A percentile compares a stretch with the other conserved stretches of the same genome.
These are phyloP conservation scores for Parsonsia alboflavescens DNA, from an alignment of 257 asterid species.

Conservation along the genomic window DNA sequence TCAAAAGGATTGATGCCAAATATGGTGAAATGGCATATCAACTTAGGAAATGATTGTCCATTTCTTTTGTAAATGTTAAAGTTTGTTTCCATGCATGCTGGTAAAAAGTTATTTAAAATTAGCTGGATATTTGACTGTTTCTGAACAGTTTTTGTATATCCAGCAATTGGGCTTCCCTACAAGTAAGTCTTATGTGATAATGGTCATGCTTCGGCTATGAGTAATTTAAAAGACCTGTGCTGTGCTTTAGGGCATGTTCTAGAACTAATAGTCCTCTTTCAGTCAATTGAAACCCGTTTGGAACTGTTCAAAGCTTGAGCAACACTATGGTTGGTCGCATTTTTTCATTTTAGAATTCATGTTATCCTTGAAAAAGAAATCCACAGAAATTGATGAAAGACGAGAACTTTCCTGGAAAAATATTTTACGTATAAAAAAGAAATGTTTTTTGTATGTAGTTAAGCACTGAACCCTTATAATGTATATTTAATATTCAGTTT, in stretches of 20 bases:
- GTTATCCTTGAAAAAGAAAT: not conserved
- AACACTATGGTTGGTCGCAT: not conserved
- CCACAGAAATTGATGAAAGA: not conserved
- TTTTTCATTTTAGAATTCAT: not conserved
- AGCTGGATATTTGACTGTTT: not conserved
- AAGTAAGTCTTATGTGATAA: not conserved
- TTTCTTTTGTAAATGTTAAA: not conserved
- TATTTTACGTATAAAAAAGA: not conserved
- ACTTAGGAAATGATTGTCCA: not conserved
- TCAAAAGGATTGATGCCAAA: not conserved
- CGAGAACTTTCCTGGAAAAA: not conserved
- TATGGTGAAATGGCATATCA: not conserved
- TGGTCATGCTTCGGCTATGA: not conserved
- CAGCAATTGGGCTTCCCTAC: not conserved
- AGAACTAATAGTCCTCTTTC: not conserved
- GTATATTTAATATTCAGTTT: conserved; percentile 38
- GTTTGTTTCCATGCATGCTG: not conserved
- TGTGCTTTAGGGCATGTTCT: not conserved
- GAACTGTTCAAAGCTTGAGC: not conserved
- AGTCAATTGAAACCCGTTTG: not conserved
- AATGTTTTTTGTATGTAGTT: not conserved
- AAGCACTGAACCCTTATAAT: not conserved
- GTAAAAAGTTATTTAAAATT: not conserved
- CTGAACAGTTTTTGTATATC: not conserved
- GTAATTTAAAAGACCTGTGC: not conserved